phyloP scores from a whole-genome alignment of 306 rosid genomes.

The Lathyrus oleraceus region DNA sequence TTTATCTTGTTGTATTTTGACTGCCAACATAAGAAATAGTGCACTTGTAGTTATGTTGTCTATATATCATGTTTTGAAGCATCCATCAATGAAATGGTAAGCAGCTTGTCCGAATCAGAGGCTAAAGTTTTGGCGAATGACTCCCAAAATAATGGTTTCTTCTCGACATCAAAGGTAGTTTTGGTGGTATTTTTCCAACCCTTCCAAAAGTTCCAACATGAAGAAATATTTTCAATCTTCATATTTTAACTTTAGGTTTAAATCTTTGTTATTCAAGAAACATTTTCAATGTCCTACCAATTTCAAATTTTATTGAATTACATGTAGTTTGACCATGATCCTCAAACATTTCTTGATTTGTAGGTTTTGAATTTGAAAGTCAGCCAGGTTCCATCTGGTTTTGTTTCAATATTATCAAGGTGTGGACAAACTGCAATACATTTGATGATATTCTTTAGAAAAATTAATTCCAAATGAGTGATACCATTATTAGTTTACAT shows the following conservation, averaged over 20 bases:
- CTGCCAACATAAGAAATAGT: slow-evolving; percentile 11
- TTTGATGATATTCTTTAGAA: slow-evolving; percentile 27
- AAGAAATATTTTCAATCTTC: neutral
- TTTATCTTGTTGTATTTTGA: slow-evolving; percentile 4
- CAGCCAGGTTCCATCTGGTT: slow-evolving; percentile 30
- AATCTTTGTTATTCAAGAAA: slow-evolving; percentile 16
- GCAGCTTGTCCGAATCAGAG: slow-evolving; percentile 30
- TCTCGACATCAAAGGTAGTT: slow-evolving; percentile 29
- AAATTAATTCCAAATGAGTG: slow-evolving; percentile 30
- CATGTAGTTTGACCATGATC: neutral
- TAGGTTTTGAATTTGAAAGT: slow-evolving; percentile 38
- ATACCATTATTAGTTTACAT: slow-evolving; percentile 38
- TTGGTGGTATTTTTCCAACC: slow-evolving; percentile 26
- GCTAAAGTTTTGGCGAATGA: slow-evolving; percentile 21
- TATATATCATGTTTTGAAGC: slow-evolving; percentile 32
- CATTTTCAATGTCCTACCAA: neutral
- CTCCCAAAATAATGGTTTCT: slow-evolving; percentile 26
- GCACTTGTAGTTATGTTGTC: slow-evolving; percentile 8
- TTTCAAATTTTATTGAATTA: slow-evolving; percentile 18
- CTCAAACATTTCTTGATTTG: slow-evolving; percentile 34
- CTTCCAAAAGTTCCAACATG: neutral
- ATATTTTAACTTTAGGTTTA: neutral
- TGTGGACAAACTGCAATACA: slow-evolving; percentile 25
- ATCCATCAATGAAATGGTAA: slow-evolving; percentile 36
- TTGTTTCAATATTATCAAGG: slow-evolving; percentile 36